Conservation (phyloP, 2,329 filamentous ascomycete genomes). For the Trichophyton benhamiae region DNA sequence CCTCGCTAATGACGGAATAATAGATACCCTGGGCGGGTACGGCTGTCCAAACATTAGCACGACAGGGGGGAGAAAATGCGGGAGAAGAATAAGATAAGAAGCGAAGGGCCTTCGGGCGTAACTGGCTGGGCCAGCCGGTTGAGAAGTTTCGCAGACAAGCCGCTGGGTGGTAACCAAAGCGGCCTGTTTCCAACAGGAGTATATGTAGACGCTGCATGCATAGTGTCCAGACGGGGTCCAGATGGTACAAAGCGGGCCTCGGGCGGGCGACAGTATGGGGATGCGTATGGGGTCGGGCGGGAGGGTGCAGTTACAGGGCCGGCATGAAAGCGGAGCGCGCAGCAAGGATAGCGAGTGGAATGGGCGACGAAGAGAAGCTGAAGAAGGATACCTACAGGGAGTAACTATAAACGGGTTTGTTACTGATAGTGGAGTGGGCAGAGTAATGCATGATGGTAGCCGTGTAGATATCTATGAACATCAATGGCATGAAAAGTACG, state of each 20-base stretch:
- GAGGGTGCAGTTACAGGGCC: background rate
- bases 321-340: background rate
- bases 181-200: background rate
- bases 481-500: background rate
- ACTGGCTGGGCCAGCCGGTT: too few relatives aligned
- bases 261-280: background rate
- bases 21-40: too few relatives aligned
- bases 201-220: background rate
- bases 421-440: too few relatives aligned
- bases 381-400: too few relatives aligned
- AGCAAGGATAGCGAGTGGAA: background rate
- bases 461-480: background rate
- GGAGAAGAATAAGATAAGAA: too few relatives aligned
- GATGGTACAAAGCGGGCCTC: background rate
- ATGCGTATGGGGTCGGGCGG: background rate
- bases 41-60: too few relatives aligned
- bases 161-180: background rate
- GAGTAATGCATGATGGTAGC: too few relatives aligned
- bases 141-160: background rate
- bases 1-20: too few relatives aligned
- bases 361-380: background rate
- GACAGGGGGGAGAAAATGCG: too few relatives aligned
- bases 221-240: background rate
- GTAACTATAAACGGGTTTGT: too few relatives aligned
- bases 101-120: too few relatives aligned